A percentile compares a stretch with the other conserved stretches of the same genome.
Conservation (phyloP, 768 basidiomycete species). For the Hypholoma fasciculare region DNA sequence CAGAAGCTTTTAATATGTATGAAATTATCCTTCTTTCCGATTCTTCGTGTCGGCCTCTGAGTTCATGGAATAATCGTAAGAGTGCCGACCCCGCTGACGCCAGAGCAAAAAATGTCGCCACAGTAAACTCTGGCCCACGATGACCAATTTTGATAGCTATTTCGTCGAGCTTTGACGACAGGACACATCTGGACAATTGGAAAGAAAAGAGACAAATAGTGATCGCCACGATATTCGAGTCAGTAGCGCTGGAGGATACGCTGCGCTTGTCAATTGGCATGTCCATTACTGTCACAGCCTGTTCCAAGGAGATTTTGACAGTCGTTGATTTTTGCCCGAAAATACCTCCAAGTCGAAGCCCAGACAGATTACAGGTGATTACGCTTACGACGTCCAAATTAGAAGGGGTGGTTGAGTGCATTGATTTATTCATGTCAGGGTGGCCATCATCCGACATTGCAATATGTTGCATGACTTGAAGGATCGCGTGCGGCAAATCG, state of each 20-base stretch:
- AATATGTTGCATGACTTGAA: slow-evolving; percentile 52
- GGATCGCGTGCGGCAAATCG: slow-evolving; percentile 34
- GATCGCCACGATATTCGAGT: slow-evolving; percentile 27
- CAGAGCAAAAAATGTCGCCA: slow-evolving; percentile 32
- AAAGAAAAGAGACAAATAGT: slow-evolving; percentile 14
- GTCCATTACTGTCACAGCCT: slow-evolving; percentile 23
- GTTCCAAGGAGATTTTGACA: slow-evolving; percentile 21
- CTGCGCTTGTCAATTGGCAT: slow-evolving; percentile 33
- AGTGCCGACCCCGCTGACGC: slow-evolving; percentile 24
- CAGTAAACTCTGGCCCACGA: slow-evolving; percentile 40
- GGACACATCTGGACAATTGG: slow-evolving; percentile 8
- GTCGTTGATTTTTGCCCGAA: slow-evolving; percentile 14
- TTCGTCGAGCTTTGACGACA: slow-evolving; percentile 15
- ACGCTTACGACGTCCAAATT: slow-evolving; percentile 32
- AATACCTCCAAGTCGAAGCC: slow-evolving; percentile 22
- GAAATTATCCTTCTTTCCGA: slow-evolving; percentile 42
- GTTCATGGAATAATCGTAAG: slow-evolving; percentile 18
- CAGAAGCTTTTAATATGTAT: slow-evolving; percentile 51
- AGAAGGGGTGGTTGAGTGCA: slow-evolving; percentile 19
- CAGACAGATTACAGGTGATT: slow-evolving; percentile 20
- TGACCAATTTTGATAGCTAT: slow-evolving; percentile 34
- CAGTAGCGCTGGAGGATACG: slow-evolving; percentile 18
- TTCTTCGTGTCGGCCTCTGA: slow-evolving; percentile 19
- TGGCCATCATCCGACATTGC: slow-evolving; percentile 33
- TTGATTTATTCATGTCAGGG: slow-evolving; percentile 23